Evolutionary conservation across 176 grass and related monocot species (phyloP), one percentile per base, ranked within the genome.

Genomic region (Carex myosuroides): DNA sequence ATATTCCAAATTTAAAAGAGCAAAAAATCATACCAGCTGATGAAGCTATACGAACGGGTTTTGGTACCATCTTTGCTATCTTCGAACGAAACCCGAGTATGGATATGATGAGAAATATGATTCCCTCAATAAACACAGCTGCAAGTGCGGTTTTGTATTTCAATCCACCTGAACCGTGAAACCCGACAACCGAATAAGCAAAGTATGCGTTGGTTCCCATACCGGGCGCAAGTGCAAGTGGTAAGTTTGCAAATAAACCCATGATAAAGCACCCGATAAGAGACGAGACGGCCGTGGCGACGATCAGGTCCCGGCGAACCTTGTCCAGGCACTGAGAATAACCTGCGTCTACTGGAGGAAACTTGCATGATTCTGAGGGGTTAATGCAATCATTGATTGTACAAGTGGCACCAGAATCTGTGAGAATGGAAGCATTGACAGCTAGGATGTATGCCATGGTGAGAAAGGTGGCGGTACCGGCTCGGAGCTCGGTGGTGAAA

Each of bases 201-300:
- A 96, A 96, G 85, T 96, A 96, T 24, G 93, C 93, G 61, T 96
- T 96, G 14, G 91, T 88, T 55, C 93, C 93, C 93, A 96, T 96
- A 60, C 91, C 93, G 0, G 93, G 91, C 0, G 93, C 93, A 7
- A 92, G 87, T 32, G 89, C 93, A 17, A 96, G 58, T 6, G 93
- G 91, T n/a, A 96, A 89, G 83, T 96, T 96, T 42, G 93, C 93
- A 66, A 96, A 88, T 46, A 85, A 57, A 9, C 93, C 91, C 91
- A 96, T 96, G 85, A 96, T 86, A 81, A 92, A 81, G 37, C 80
- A 93, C 9, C 93, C 93, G 56, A 96, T 88, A 5, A 89, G 75
- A 4, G 91, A 96, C 2, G 93, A 88, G 22, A 89, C 93, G 0
- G 91, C 93, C 17, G 93, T 96, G 46, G 93, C 91, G 12, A 96